phyloP scores from a whole-genome alignment of 441 rosid species.

The Croton setiger region DNA sequence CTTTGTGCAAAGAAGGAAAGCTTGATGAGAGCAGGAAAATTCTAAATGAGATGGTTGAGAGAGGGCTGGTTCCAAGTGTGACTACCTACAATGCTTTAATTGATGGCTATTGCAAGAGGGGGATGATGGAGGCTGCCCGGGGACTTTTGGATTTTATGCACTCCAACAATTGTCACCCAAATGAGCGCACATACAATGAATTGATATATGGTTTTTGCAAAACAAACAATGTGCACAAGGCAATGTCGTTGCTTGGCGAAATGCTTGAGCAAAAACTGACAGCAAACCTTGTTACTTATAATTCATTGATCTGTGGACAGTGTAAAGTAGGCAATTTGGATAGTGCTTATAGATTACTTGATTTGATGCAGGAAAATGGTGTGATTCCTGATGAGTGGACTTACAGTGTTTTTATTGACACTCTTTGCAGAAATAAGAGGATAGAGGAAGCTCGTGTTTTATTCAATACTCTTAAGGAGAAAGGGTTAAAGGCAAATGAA shows the following conservation, averaged over 20 bases:
- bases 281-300: slow-evolving; percentile 57
- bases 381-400: slow-evolving; percentile 70
- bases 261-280: slow-evolving; percentile 49
- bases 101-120: slow-evolving; percentile 69
- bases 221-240: slow-evolving; percentile 62
- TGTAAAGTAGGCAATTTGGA: slow-evolving; percentile 62
- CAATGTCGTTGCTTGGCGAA: slow-evolving; percentile 58
- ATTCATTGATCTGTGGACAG: slow-evolving; percentile 64
- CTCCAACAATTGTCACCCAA: slow-evolving; percentile 44
- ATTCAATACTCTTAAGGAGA: slow-evolving; percentile 62
- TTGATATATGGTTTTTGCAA: slow-evolving; percentile 60
- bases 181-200: slow-evolving; percentile 75
- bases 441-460: slow-evolving; percentile 55
- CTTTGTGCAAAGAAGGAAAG: slow-evolving; percentile 48
- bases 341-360: slow-evolving; percentile 61
- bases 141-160: slow-evolving; percentile 64
- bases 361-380: slow-evolving; percentile 53
- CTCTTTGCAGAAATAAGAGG: slow-evolving; percentile 56
- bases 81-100: slow-evolving; percentile 78
- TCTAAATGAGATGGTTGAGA: slow-evolving; percentile 51
- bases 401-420: slow-evolving; percentile 51
- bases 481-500: slow-evolving; percentile 59
- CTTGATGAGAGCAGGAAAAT: slow-evolving; percentile 50
- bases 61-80: slow-evolving; percentile 52
- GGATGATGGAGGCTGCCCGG: slow-evolving; percentile 47